Conservation (phyloP, 352 stramenopile species). For the Phytophthora vignae region DNA sequence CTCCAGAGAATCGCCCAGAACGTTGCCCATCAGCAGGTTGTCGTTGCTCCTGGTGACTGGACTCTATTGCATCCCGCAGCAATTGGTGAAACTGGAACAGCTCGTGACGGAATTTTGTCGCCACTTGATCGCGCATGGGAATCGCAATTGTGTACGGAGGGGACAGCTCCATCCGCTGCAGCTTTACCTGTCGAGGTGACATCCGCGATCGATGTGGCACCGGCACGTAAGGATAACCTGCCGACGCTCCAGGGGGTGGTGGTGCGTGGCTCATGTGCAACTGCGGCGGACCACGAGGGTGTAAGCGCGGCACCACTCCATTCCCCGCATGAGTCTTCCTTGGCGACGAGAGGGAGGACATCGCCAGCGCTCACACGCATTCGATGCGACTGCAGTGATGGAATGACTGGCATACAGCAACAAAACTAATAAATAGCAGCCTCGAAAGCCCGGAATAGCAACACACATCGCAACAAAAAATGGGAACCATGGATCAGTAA, state of each 20-base stretch:
- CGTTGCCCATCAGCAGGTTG: constrained; percentile 11
- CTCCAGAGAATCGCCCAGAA: constrained; percentile 17
- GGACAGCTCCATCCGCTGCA: constrained; percentile 42
- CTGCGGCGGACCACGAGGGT: constrained; percentile 30
- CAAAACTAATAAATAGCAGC: constrained; percentile 5
- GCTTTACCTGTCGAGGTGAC: constrained; percentile 45
- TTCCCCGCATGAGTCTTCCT: constrained; percentile 25
- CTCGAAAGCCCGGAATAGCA: constrained; percentile 22
- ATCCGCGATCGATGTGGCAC: constrained; percentile 27
- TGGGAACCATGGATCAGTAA: background rate
- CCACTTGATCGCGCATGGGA: constrained; percentile 46
- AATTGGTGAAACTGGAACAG: constrained; percentile 80
- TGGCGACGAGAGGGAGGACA: constrained; percentile 21
- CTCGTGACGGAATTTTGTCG: constrained; percentile 60
- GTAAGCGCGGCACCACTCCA: constrained; percentile 22
- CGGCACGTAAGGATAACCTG: constrained; percentile 24
- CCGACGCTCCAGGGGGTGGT: constrained; percentile 15
- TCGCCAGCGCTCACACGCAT: background rate
- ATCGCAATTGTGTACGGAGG: constrained; percentile 26
- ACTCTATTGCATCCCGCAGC: constrained; percentile 50
- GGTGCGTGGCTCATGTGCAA: constrained; percentile 23
- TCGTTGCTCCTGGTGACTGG: constrained; percentile 9
- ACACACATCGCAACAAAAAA: background rate
- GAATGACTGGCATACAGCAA: background rate
- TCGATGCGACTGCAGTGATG: background rate